Conservation (phyloP, 2,329 filamentous ascomycete genomes). For the Fusarium camptoceras region DNA sequence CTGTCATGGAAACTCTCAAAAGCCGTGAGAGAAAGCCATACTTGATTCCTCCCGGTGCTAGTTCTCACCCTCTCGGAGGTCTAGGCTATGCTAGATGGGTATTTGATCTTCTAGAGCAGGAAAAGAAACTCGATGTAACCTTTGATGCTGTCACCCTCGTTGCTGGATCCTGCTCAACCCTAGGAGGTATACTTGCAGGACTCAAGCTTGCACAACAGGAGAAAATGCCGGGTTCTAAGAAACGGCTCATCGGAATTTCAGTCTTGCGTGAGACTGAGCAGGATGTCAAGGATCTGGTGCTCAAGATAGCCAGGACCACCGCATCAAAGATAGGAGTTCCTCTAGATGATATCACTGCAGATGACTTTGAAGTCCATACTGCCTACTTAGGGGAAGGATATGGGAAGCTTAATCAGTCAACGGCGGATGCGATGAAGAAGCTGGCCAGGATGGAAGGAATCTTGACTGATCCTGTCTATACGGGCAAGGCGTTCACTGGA, state of each 20-base stretch:
- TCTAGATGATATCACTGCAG: conserved; percentile 11
- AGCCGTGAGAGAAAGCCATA: conserved; percentile 18
- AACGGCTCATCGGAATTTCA: conserved; percentile 19
- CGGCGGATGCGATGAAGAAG: conserved; percentile 16
- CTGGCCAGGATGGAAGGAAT: conserved; percentile 29
- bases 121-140: conserved; percentile 4
- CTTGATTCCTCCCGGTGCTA: conserved; percentile 23
- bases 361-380: conserved; percentile 24
- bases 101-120: conserved; percentile 28
- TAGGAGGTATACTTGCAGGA: conserved; percentile 24
- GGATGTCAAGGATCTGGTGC: conserved; percentile 10
- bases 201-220: conserved; percentile 24
- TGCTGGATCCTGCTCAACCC: conserved; percentile 29
- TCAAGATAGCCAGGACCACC: conserved; percentile 18
- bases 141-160: conserved; percentile 22
- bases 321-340: conserved; percentile 24
- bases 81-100: conserved; percentile 32
- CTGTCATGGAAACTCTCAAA: conserved; percentile 2
- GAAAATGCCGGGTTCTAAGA: conserved; percentile 1
- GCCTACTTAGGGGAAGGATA: conserved; percentile 23
- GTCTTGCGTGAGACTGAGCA: background rate
- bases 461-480: conserved; percentile 31
- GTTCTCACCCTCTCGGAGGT: conserved; percentile 21
- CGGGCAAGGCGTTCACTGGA: conserved; percentile 24
- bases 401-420: conserved; percentile 14